Conservation (phyloP, 306 rosid genomes). For the Sophora flavescens region DNA sequence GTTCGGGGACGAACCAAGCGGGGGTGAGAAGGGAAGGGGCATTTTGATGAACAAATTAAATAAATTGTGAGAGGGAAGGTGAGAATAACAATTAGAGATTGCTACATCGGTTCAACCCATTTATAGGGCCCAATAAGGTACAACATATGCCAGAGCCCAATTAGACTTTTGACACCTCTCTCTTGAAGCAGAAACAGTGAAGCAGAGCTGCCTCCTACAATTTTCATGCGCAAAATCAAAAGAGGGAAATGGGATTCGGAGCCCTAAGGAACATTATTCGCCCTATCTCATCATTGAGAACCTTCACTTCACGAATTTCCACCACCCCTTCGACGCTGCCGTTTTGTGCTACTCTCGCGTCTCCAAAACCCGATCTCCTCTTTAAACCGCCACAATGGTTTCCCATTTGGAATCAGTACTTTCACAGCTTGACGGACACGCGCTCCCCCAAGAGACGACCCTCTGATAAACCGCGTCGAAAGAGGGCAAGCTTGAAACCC, state of each 20-base stretch:
- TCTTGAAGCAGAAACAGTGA: not conserved
- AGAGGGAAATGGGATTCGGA: slow-evolving; percentile 66
- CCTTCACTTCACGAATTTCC: slow-evolving; percentile 39
- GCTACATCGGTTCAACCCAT: too few relatives aligned
- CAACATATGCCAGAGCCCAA: too few relatives aligned
- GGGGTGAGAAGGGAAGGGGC: too few relatives aligned
- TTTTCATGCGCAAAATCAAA: not conserved
- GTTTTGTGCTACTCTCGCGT: slow-evolving; percentile 40
- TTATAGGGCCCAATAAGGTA: too few relatives aligned
- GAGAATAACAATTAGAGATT: too few relatives aligned
- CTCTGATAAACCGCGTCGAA: slow-evolving; percentile 69
- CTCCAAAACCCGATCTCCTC: slow-evolving; percentile 33
- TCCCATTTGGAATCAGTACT: slow-evolving; percentile 51
- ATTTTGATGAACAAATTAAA: too few relatives aligned
- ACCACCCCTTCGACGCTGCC: not conserved
- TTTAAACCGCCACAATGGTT: slow-evolving; percentile 54
- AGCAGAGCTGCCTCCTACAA: not conserved
- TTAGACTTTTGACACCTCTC: too few relatives aligned
- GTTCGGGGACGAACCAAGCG: too few relatives aligned
- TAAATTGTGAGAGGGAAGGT: too few relatives aligned
- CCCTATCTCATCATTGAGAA: slow-evolving; percentile 51
- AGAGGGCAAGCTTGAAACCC: slow-evolving; percentile 79
- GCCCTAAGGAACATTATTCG: slow-evolving; percentile 62
- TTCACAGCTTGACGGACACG: slow-evolving; percentile 86
- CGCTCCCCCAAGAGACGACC: slow-evolving; percentile 88